Percentiles rank a stretch among this genome's conserved stretches.
phyloP scores from a whole-genome alignment of 345 rosid species.

The Odontarrhena argentea region DNA sequence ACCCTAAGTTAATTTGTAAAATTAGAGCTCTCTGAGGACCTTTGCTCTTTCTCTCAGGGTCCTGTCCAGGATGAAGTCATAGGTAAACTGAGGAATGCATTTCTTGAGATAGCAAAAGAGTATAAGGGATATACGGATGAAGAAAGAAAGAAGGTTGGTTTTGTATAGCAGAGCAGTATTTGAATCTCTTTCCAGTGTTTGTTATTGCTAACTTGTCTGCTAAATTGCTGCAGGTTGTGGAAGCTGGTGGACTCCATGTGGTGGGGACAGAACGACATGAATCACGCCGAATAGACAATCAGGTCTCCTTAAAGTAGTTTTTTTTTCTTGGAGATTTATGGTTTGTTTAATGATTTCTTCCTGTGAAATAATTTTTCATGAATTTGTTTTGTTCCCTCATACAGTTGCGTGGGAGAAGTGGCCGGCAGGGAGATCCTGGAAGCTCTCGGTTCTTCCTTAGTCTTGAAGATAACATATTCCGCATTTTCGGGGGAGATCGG shows the following conservation, averaged over 20 bases:
- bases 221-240: conserved; percentile 63
- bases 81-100: conserved; percentile 74
- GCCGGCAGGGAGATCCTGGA: conserved; percentile 99
- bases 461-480: conserved; percentile 95
- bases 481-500: conserved; percentile 90
- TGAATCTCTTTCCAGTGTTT: conserved; percentile 24
- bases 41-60: conserved; percentile 50
- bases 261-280: conserved; percentile 95
- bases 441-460: conserved; percentile 97
- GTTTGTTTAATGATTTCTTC: neutral
- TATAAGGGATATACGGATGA: conserved; percentile 80
- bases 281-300: conserved; percentile 92
- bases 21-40: conserved; percentile 1
- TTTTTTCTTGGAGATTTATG: conserved; percentile 4
- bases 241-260: conserved; percentile 95
- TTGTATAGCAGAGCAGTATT: conserved; percentile 9
- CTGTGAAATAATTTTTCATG: neutral
- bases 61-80: conserved; percentile 92
- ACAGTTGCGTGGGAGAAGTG: conserved; percentile 92
- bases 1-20: conserved; percentile 12
- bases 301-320: conserved; percentile 49
- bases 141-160: conserved; percentile 77
- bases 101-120: conserved; percentile 71
- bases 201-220: conserved; percentile 27
- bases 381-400: conserved; percentile 18